Percentiles rank a stretch among this genome's conserved stretches.
phyloP scores from a whole-genome alignment of 208 protist genomes.

The Willaertia magna region DNA sequence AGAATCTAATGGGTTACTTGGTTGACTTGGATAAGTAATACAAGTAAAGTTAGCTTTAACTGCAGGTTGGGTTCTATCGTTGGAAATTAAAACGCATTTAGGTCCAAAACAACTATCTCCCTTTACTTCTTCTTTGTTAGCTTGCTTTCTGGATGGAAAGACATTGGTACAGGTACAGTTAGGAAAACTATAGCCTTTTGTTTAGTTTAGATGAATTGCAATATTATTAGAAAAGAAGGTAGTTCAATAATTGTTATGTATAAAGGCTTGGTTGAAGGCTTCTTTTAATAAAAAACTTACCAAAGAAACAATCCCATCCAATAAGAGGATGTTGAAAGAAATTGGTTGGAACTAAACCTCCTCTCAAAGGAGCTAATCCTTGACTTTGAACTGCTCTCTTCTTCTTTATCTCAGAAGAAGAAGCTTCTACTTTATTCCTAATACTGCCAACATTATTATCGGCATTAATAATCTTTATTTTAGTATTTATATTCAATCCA shows the following conservation, averaged over 20 bases:
- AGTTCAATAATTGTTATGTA: no score
- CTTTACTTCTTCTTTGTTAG: neutral
- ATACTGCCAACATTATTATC: no score
- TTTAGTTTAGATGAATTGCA: no score
- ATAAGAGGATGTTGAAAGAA: neutral
- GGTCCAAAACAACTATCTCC: neutral
- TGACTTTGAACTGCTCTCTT: neutral
- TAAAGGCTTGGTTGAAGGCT: no score
- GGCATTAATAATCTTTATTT: no score
- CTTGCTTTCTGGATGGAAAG: neutral
- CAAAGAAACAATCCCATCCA: neutral
- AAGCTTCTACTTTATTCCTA: no score
- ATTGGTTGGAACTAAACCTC: neutral
- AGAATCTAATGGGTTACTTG: neutral
- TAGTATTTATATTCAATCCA: no score
- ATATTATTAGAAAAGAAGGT: no score
- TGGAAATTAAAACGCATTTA: neutral
- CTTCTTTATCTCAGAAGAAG: no score
- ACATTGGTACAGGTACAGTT: neutral
- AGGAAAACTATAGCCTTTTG: neutral
- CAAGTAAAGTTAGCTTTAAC: neutral
- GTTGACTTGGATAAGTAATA: neutral
- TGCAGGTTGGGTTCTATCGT: neutral
- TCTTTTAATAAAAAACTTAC: no score
- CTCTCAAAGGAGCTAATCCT: neutral